Conservation (phyloP, 1,139 yeast genomes). For the Candida neerlandica region DNA sequence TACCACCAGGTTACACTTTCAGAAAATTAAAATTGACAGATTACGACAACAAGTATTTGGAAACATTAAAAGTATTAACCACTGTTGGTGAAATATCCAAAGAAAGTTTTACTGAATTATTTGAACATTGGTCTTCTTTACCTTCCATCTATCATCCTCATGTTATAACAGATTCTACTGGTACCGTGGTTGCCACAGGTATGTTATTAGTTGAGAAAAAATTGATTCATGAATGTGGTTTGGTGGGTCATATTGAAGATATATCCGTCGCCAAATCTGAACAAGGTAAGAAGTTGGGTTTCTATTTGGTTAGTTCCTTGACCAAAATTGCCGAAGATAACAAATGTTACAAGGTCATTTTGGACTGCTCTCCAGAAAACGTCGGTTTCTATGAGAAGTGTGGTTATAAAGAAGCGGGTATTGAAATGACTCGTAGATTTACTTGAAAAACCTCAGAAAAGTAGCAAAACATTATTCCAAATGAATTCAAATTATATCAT, state of each 20-base stretch:
- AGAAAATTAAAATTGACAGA: slow-evolving; percentile 51
- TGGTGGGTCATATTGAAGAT: slow-evolving; percentile 94
- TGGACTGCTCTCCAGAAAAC: slow-evolving; percentile 85
- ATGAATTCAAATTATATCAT: not conserved
- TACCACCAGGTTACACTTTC: slow-evolving; percentile 57
- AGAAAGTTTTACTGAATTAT: slow-evolving; percentile 42
- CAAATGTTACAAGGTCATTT: slow-evolving; percentile 86
- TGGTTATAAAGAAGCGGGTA: slow-evolving; percentile 65
- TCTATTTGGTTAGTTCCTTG: slow-evolving; percentile 62
- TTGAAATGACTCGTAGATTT: slow-evolving; percentile 62
- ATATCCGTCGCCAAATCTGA: slow-evolving; percentile 76
- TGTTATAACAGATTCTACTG: slow-evolving; percentile 57
- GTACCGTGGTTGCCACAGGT: slow-evolving; percentile 50
- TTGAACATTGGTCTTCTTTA: slow-evolving; percentile 51
- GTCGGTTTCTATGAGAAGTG: slow-evolving; percentile 90
- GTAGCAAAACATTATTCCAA: not conserved
- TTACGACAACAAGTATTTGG: slow-evolving; percentile 49
- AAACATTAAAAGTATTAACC: slow-evolving; percentile 58
- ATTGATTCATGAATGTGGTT: slow-evolving; percentile 75
- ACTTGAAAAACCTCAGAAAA: not conserved
- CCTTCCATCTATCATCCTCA: slow-evolving; percentile 55
- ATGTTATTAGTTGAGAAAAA: slow-evolving; percentile 60
- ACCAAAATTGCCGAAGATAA: slow-evolving; percentile 56
- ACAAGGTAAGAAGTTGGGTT: slow-evolving; percentile 85
- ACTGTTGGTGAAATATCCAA: slow-evolving; percentile 61